Evolutionary conservation across 768 basidiomycete genomes (phyloP), one percentile per base, ranked within the genome.

Genomic region (Termitomyces sp.): DNA sequence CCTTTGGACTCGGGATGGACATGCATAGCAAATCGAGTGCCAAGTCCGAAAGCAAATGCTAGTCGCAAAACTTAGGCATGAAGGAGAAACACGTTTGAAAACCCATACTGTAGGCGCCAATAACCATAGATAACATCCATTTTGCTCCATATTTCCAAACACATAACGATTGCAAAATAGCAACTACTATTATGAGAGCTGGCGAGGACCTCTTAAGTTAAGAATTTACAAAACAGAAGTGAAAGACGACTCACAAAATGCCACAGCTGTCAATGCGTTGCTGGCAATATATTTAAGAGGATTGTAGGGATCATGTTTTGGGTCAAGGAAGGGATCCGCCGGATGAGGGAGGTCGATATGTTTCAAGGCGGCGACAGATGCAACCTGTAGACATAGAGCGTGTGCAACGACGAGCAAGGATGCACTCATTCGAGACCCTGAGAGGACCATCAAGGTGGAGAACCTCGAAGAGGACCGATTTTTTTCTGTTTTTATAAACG

Each of bases 61-160:
- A 54, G 6, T 5, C 23, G 1, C n/a, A 32, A 48, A 7, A 7
- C 5, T 18, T 41, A 13, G n/a, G 27, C 10, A 18, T 23, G 2
- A 7, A 20, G 45, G 3, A 18, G 22, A 23, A 13, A 32, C 6
- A 32, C 4, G 7, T 23, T 15, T 4, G n/a, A n/a, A 15, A 40
- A 3, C 12, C 70, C 81, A 44, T 52, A 79, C 83, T 76, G 64
- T 78, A 83, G 29, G 72, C 74, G n/a, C 86, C 86, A 53, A 88
- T 77, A 5, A 78, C 72, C 78, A 87, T 82, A 16, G 75, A 65
- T 31, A 83, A 62, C 85, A 88, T 87, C 68, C 75, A 86, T 57
- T 71, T 78, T 5, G 78, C 76, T 3, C 82, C 78, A 50, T 72
- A 77, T 53, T 69, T 73, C 61, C 65, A 67, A 12, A 75, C 73